phyloP scores from a whole-genome alignment of 768 basidiomycete species.

The Boletus rubroflammeus region DNA sequence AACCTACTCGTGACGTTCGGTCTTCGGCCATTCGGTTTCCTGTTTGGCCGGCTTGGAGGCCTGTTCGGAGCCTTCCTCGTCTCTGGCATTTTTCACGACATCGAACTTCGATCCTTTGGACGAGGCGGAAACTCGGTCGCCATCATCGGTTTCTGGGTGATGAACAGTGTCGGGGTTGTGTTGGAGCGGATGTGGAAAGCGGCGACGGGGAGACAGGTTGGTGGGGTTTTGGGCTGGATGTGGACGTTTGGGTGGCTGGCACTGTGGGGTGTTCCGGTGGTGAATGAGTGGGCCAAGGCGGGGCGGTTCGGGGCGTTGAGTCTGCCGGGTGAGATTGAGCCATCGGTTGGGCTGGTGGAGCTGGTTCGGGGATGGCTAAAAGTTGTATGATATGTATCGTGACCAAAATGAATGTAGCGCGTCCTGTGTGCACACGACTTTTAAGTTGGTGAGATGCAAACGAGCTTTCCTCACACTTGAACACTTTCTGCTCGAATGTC shows the following conservation, averaged over 20 bases:
- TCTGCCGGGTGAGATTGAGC: conserved; percentile 9
- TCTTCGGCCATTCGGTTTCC: conserved; percentile 36
- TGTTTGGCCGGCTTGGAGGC: conserved; percentile 48
- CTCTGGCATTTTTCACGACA: conserved; percentile 56
- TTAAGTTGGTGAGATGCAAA: too few species aligned
- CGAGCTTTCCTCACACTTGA: neutral
- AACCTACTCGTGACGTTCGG: conserved; percentile 50
- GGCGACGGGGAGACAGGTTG: conserved; percentile 40
- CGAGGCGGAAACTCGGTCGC: conserved; percentile 39
- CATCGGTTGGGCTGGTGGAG: conserved; percentile 26
- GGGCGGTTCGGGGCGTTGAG: conserved; percentile 12
- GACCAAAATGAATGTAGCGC: too few species aligned
- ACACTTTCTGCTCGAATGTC: conserved; percentile 23
- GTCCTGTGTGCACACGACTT: too few species aligned
- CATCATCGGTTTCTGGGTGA: conserved; percentile 50
- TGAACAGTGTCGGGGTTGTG: conserved; percentile 49
- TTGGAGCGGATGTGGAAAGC: conserved; percentile 47
- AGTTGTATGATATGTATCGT: too few species aligned
- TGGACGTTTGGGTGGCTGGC: conserved; percentile 54
- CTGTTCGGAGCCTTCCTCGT: conserved; percentile 55
- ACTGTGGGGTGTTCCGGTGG: conserved; percentile 45
- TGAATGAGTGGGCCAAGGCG: conserved; percentile 36
- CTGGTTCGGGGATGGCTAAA: conserved; percentile 1
- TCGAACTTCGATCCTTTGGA: conserved; percentile 55
- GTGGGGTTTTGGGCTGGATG: conserved; percentile 44